These are phyloP conservation scores for Acanthamoeba castellanii DNA, from an alignment of 208 protist genomes.

Conservation along the genomic window DNA sequence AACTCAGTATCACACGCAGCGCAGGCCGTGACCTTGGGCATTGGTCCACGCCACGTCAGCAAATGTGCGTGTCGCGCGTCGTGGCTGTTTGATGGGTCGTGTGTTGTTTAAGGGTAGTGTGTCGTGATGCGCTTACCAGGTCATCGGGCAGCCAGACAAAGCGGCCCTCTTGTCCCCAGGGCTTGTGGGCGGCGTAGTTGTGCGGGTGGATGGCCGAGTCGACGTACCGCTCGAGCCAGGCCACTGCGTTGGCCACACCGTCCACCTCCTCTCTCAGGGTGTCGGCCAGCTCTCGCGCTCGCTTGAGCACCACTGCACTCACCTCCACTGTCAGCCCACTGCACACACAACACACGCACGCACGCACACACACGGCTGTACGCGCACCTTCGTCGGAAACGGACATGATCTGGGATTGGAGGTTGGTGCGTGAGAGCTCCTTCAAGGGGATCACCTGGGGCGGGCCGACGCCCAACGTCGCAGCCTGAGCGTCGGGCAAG, in stretches of 20 bases:
- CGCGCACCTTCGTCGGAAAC: neutral
- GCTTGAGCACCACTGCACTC: neutral
- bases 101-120: neutral
- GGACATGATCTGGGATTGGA: neutral
- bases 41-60: neutral
- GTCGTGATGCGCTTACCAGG: neutral
- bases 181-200: constrained; percentile 1
- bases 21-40: neutral
- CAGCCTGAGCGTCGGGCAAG: neutral
- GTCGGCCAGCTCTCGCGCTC: neutral
- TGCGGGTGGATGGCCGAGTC: neutral
- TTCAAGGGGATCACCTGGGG: neutral
- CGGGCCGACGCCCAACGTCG: neutral
- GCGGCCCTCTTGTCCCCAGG: neutral
- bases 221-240: constrained; percentile 35
- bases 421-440: neutral
- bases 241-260: constrained; percentile 24
- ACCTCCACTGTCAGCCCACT: no score
- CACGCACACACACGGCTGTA: neutral
- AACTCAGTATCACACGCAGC: neutral
- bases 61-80: neutral
- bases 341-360: neutral
- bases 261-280: neutral
- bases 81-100: neutral
- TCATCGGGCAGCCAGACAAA: neutral